These are phyloP conservation scores for Ostreobium quekettii DNA, from an alignment of 139 green algal genomes.

Conservation along the genomic window DNA sequence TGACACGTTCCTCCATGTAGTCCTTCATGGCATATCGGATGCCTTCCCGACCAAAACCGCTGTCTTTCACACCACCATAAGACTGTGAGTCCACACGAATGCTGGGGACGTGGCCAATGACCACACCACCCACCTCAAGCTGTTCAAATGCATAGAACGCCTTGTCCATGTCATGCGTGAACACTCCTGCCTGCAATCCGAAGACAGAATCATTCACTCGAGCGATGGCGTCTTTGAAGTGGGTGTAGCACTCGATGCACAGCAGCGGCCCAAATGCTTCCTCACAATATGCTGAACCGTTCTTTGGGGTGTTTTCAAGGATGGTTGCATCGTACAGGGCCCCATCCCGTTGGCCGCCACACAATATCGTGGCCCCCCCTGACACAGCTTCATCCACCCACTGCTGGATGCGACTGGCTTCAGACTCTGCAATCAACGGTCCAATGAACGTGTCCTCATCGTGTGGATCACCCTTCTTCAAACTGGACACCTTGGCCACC, in stretches of 20 bases:
- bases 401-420: conserved; percentile 29
- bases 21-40: conserved; percentile 19
- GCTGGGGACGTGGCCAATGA: conserved; percentile 31
- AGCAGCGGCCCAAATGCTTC: conserved; percentile 31
- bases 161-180: conserved; percentile 36
- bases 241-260: conserved; percentile 20
- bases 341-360: conserved; percentile 24
- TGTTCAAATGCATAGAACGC: conserved; percentile 36
- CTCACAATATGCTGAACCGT: conserved; percentile 16
- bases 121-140: conserved; percentile 30
- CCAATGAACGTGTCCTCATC: conserved; percentile 34
- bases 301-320: conserved; percentile 21
- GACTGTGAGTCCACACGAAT: conserved; percentile 31
- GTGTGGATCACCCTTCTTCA: conserved; percentile 34
- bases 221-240: conserved; percentile 23
- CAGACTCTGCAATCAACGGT: conserved; percentile 29
- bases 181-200: conserved; percentile 29
- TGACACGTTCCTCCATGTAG: conserved; percentile 8
- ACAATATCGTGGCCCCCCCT: conserved; percentile 22
- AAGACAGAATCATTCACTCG: conserved; percentile 31
- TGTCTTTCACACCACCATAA: conserved; percentile 33
- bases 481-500: conserved; percentile 18
- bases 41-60: conserved; percentile 21
- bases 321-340: conserved; percentile 31
- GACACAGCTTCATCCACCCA: conserved; percentile 29